Base-by-base conservation (phyloP, 2,329 filamentous ascomycete species). In the Penicillium sp. region DNA sequence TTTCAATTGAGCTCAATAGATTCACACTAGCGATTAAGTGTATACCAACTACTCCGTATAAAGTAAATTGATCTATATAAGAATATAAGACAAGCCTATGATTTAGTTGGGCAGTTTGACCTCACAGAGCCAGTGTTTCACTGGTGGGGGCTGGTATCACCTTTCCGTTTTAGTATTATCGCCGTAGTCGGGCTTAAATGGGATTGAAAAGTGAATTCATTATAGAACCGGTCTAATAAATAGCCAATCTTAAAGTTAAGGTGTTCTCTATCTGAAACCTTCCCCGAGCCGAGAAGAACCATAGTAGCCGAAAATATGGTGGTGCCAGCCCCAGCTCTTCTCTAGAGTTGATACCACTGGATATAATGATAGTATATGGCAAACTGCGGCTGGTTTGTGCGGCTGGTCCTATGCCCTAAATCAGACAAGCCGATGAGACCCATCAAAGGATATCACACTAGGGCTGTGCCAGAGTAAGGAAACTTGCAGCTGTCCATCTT, bases 41-140 rank as follows among this genome's bases (percentile, higher is more conserved):
- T 11, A 34, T 41, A 50, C 10, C 21, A 16, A 57, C 25, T 25
- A 6, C 31, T 15, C 31, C 11, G 11, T 33, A 16, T 3, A 6
- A 6, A 7, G 33, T 34, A 16, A 41, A 50, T 25, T 43, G 6
- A 40, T 31, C 16, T n/a, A 29, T 50, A 13, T 33, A 19, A 16
- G 50, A 44, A 29, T 50, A 13, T 33, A 19, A 16, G 50, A 44
- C 45, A 34, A 27, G 5, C 43, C 16, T 15, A 1, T 21, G 15
- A 10, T 31, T 13, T n/a, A n/a, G 10, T 45, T 45, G 11, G 23
- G 33, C 19, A 46, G 45, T 40, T 58, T 50, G 39, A 53, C 31
- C 19, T 16, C 5, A 31, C 23, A 51, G 36, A 48, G 48, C 48
- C 46, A 51, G 39, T 60, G 59, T 61, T 60, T 61, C 57, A 57